These are phyloP conservation scores for Podospora conica DNA, from an alignment of 495 filamentous ascomycete genomes.

Conservation along the genomic window DNA sequence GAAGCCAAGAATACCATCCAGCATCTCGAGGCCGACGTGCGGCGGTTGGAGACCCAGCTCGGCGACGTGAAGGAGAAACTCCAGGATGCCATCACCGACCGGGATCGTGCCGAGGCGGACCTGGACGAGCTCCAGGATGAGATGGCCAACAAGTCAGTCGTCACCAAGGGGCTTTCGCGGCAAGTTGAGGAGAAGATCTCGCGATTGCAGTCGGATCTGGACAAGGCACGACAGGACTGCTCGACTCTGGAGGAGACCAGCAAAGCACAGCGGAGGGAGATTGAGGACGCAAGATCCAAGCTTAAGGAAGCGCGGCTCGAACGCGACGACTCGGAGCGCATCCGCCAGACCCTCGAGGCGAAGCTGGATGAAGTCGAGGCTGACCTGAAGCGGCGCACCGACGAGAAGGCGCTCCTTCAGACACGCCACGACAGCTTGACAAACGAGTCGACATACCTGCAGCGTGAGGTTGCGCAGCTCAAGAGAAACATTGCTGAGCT, in stretches of 20 bases:
- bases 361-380: constrained; percentile 53
- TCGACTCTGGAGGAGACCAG: constrained; percentile 40
- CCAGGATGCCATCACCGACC: constrained; percentile 57
- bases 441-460: constrained; percentile 59
- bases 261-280: constrained; percentile 36
- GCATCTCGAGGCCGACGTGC: constrained; percentile 40
- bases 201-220: constrained; percentile 59
- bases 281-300: constrained; percentile 37
- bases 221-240: constrained; percentile 54
- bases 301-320: constrained; percentile 38
- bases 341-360: constrained; percentile 37
- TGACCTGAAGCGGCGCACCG: constrained; percentile 45
- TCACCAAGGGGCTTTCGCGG: constrained; percentile 65
- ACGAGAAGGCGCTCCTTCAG: constrained; percentile 67
- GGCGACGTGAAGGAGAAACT: constrained; percentile 50
- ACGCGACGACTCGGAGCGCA: constrained; percentile 33
- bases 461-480: constrained; percentile 55
- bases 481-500: constrained; percentile 52
- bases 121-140: constrained; percentile 67
- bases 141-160: constrained; percentile 71
- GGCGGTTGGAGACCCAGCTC: constrained; percentile 41
- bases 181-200: constrained; percentile 67
- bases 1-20: constrained; percentile 50
- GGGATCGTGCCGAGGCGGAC: constrained; percentile 50
- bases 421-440: constrained; percentile 64